Evolutionary conservation across 768 basidiomycete species (phyloP).

Genomic region (Hortiboletus campestris): DNA sequence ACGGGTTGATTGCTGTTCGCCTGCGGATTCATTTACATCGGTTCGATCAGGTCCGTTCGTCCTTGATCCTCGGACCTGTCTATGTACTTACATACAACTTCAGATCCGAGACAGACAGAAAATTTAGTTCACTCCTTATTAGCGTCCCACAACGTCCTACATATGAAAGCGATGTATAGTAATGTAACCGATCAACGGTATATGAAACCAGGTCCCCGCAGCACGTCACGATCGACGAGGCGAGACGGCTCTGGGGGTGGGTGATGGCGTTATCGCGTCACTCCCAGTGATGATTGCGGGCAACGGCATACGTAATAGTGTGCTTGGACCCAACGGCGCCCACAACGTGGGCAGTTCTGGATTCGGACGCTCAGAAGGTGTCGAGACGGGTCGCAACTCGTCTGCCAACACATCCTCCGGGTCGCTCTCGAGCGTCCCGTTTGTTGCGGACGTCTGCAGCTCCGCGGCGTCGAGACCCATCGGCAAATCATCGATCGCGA

Average conservation of each 20-base stretch:
- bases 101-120: too few species aligned
- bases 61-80: neutral
- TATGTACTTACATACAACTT: too few species aligned
- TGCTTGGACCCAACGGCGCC: constrained; percentile 42
- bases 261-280: constrained; percentile 48
- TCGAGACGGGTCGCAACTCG: constrained; percentile 34
- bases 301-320: constrained; percentile 34
- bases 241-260: constrained; percentile 27
- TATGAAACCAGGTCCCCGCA: neutral
- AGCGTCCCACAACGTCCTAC: too few species aligned
- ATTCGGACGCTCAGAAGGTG: constrained; percentile 53
- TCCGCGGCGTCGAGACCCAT: neutral
- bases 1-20: neutral
- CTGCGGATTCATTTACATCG: neutral
- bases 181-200: neutral
- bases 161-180: neutral
- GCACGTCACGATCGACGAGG: constrained; percentile 13
- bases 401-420: constrained; percentile 19
- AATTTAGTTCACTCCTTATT: neutral
- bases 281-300: constrained; percentile 42
- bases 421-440: neutral
- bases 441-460: neutral
- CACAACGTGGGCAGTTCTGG: constrained; percentile 54
- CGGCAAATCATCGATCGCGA: constrained; percentile 10
- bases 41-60: neutral